Evolutionary conservation across 1,139 yeast genomes (phyloP), one percentile per base, ranked within the genome.

Genomic region (Pichia sp.): DNA sequence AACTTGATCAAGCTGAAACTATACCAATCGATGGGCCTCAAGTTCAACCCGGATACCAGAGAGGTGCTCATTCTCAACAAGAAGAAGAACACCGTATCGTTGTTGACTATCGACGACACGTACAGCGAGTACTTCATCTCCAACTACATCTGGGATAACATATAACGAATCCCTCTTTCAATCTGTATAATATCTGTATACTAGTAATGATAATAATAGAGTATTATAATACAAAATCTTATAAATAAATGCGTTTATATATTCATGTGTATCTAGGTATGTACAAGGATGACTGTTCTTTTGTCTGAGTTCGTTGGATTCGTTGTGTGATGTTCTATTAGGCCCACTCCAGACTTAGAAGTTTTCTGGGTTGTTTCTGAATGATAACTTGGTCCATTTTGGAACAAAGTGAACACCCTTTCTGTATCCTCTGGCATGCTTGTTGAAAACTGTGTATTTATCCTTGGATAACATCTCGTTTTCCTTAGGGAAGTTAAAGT

Each of bases 381-480:
- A 77, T 15, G 96, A 81, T 54, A 80, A 67, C 69, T 85, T 88
- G 48, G 98, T 91, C 95, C 96, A 89, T 61, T 88, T 86, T 19
- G 96, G 96, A 31, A 84, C 85, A 66, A 74, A 79, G 65, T 93
- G 98, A 24, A 87, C 81, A 55, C 94, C 83, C 70, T 90, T 93
- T 71, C 99, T 80, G 69, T 91, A 93, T 28, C 83, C 83, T 61
- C 76, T 79, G 12, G 83, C 77, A 59, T 82, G 81, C 67, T 79
- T 85, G 69, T 81, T 83, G 69, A 88, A 93, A 1, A 91, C 84
- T 45, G 96, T 83, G 69, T 93, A 93, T 67, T 93, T 93, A 69
- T 93, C 96, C 57, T 70, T 74, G 4, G 96, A 73, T 1, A 68
- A 61, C 97, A 93, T 89, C 53, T 89, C 90, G 37, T 68, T 59